phyloP scores from a whole-genome alignment of 345 rosid species.

The Eucalyptus rudis region DNA sequence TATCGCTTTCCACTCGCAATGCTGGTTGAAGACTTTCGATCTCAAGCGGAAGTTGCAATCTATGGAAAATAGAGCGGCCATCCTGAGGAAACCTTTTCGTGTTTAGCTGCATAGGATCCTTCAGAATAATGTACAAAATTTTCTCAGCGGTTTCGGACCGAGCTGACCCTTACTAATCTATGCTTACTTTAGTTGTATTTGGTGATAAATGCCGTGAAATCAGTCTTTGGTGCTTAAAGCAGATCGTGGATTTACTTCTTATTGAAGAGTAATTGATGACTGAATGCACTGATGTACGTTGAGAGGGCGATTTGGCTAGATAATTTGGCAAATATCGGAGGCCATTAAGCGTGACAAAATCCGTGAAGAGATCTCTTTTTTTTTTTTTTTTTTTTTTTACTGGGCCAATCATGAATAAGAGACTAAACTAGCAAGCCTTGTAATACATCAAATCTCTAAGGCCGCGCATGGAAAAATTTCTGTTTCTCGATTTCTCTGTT shows the following conservation, averaged over 20 bases:
- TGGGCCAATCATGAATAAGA: neutral
- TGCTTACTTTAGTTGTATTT: slow-evolving; percentile 11
- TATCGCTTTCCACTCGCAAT: neutral
- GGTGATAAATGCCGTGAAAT: neutral
- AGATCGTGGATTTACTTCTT: neutral
- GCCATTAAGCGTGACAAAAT: neutral
- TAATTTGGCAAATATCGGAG: neutral
- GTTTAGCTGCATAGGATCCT: too few relatives aligned
- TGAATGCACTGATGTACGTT: neutral
- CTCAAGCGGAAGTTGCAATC: slow-evolving; percentile 88
- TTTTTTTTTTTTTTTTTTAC: neutral
- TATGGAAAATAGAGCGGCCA: slow-evolving; percentile 67
- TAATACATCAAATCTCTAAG: neutral
- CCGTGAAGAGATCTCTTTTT: neutral
- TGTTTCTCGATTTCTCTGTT: too few relatives aligned
- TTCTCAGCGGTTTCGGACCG: too few relatives aligned
- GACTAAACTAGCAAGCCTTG: neutral
- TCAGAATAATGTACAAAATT: too few relatives aligned
- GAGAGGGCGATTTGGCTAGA: neutral
- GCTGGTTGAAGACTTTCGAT: slow-evolving; percentile 94
- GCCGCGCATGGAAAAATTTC: too few relatives aligned
- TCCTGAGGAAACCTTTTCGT: slow-evolving; percentile 80
- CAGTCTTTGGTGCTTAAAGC: neutral
- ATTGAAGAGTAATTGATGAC: neutral
- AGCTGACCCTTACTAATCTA: too few relatives aligned